Evolutionary conservation across 2,329 filamentous ascomycete genomes (phyloP).

Genomic region (Diaporthe destruens): DNA sequence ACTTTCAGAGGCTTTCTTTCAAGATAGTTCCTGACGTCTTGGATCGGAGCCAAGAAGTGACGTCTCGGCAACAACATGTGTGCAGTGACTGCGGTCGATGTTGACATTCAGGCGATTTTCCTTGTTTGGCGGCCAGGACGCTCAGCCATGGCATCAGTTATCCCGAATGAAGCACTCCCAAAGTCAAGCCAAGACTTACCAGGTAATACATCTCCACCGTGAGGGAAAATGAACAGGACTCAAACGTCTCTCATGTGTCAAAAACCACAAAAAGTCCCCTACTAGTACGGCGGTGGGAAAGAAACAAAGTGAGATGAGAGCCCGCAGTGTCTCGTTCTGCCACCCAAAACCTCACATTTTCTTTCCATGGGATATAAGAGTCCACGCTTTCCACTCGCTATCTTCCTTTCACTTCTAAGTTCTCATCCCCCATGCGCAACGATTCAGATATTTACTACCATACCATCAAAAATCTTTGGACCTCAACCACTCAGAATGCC

Average conservation of each 20-base stretch:
- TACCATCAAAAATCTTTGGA: conserved; percentile 39
- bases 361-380: conserved; percentile 43
- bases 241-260: neutral
- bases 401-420: conserved; percentile 37
- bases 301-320: neutral
- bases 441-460: conserved; percentile 41
- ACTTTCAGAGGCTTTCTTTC: neutral
- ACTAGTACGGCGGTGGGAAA: neutral
- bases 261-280: neutral
- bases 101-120: neutral
- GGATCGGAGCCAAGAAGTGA: too few relatives aligned
- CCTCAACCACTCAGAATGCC: conserved; percentile 46
- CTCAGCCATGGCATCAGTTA: conserved; percentile 31
- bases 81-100: neutral
- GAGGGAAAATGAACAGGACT: neutral
- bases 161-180: neutral
- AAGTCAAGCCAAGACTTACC: neutral
- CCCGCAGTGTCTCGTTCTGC: too few relatives aligned
- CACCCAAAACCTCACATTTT: neutral
- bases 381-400: conserved; percentile 26
- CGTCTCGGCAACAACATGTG: neutral
- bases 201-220: too few relatives aligned
- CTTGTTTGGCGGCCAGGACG: conserved; percentile 39
- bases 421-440: conserved; percentile 45
- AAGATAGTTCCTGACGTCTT: neutral